Percentiles rank a stretch among this genome's conserved stretches.
Conservation (phyloP, 1,139 yeast species). For the Saccharomyces hybrid region DNA sequence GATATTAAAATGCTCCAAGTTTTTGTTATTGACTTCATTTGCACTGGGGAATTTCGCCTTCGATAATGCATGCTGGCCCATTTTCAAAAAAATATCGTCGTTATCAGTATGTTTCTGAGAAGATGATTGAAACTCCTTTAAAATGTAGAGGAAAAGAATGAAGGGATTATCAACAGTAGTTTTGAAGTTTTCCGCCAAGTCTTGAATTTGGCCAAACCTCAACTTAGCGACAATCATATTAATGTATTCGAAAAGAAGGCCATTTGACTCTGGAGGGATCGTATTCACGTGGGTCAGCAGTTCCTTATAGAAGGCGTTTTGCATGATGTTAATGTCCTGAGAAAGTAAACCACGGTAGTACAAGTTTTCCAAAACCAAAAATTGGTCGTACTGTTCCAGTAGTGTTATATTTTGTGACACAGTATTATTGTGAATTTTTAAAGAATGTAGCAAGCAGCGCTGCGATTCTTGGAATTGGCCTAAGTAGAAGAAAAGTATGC, state of each 20-base stretch:
- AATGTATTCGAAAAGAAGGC: slow-evolving; percentile 13
- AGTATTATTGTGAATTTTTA: slow-evolving; percentile 4
- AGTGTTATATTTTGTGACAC: not conserved
- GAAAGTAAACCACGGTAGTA: slow-evolving; percentile 16
- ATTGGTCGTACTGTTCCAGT: slow-evolving; percentile 10
- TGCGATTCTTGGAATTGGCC: slow-evolving; percentile 10
- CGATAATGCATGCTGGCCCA: slow-evolving; percentile 21
- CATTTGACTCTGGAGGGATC: slow-evolving; percentile 14
- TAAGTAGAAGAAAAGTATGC: slow-evolving; percentile 15
- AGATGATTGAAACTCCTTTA: not conserved
- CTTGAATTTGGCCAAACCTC: not conserved
- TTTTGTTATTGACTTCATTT: slow-evolving; percentile 34
- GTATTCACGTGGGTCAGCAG: slow-evolving; percentile 1
- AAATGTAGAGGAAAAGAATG: not conserved
- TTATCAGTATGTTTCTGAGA: slow-evolving; percentile 3
- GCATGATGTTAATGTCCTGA: not conserved
- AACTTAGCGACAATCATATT: slow-evolving; percentile 9
- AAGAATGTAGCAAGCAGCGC: slow-evolving; percentile 9
- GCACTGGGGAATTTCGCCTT: slow-evolving; percentile 40
- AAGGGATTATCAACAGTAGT: not conserved
- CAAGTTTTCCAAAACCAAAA: slow-evolving; percentile 22
- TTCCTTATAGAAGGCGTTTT: not conserved
- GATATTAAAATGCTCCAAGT: slow-evolving; percentile 30
- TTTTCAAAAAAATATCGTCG: slow-evolving; percentile 15
- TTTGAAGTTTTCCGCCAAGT: not conserved